phyloP scores from a whole-genome alignment of 768 basidiomycete genomes.

The Auricularia auricula-judae region DNA sequence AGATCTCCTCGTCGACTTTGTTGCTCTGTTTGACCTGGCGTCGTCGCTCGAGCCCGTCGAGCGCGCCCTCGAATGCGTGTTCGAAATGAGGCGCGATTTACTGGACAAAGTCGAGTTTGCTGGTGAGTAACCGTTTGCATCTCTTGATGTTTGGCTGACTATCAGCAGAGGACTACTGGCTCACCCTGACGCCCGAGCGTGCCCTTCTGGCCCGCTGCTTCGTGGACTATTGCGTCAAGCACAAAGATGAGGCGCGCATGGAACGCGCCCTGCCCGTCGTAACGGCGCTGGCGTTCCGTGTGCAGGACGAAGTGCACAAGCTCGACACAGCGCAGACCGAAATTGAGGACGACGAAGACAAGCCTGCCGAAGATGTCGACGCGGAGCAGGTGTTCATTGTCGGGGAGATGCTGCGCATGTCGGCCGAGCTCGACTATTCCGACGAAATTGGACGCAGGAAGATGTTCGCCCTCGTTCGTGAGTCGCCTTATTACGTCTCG shows the following conservation, averaged over 20 bases:
- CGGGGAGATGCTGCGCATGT: slow-evolving; percentile 71
- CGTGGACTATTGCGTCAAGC: slow-evolving; percentile 59
- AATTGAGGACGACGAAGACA: slow-evolving; percentile 29
- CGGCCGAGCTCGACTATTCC: slow-evolving; percentile 73
- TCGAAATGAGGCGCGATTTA: slow-evolving; percentile 52
- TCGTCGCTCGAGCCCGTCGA: slow-evolving; percentile 41
- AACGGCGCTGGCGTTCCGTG: slow-evolving; percentile 63
- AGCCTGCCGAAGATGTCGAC: slow-evolving; percentile 34
- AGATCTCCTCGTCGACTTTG: slow-evolving; percentile 35
- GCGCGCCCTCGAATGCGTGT: slow-evolving; percentile 64
- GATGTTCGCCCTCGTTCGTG: slow-evolving; percentile 78
- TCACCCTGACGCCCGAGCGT: slow-evolving; percentile 53
- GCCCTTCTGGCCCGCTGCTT: slow-evolving; percentile 78
- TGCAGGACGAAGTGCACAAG: slow-evolving; percentile 61
- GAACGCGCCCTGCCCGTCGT: slow-evolving; percentile 74
- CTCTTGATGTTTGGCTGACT: neutral
- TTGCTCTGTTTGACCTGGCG: slow-evolving; percentile 50
- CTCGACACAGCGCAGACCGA: slow-evolving; percentile 22
- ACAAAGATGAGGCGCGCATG: slow-evolving; percentile 48
- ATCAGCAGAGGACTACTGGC: slow-evolving; percentile 60
- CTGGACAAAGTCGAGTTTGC: slow-evolving; percentile 59
- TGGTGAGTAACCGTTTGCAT: slow-evolving; percentile 30
- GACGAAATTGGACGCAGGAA: slow-evolving; percentile 86
- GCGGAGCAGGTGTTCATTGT: slow-evolving; percentile 54
- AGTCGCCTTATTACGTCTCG: neutral